Evolutionary conservation across 2,329 filamentous ascomycete genomes (phyloP).

Genomic region (Biscogniauxia mediterranea): DNA sequence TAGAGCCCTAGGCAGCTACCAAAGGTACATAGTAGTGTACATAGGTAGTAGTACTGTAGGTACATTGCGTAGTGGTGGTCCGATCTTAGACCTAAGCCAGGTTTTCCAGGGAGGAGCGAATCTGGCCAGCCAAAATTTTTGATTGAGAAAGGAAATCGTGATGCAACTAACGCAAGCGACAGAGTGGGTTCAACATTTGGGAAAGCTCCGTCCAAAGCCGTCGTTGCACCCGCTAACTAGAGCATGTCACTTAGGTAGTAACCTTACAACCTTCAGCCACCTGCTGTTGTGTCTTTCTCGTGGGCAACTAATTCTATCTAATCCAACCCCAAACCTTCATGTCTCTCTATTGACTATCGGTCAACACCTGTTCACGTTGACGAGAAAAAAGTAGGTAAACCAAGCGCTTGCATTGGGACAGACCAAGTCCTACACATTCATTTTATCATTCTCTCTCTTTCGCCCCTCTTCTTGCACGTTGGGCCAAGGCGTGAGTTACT

Average conservation of each 20-base stretch:
- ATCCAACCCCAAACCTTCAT: background rate
- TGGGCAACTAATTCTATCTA: background rate
- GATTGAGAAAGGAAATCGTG: constrained; percentile 1
- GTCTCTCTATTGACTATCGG: background rate
- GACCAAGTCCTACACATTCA: background rate
- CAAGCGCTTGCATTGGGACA: background rate
- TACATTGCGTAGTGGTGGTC: too few relatives aligned
- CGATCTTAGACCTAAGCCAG: too few relatives aligned
- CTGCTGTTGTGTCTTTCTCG: background rate
- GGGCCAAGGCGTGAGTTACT: background rate
- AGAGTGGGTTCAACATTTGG: constrained; percentile 33
- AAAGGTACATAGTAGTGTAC: too few relatives aligned
- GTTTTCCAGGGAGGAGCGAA: too few relatives aligned
- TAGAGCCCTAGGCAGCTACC: background rate
- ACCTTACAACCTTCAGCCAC: background rate
- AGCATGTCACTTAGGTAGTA: background rate
- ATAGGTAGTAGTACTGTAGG: too few relatives aligned
- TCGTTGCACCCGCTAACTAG: constrained; percentile 1
- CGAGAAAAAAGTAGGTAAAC: background rate
- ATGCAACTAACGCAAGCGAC: constrained; percentile 9
- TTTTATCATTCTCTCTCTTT: background rate
- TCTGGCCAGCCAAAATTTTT: constrained; percentile 3
- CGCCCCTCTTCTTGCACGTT: background rate
- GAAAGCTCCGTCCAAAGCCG: constrained; percentile 25
- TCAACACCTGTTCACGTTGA: background rate